These are phyloP conservation scores for Mucor velutinosus DNA, from an alignment of 371 early-diverging fungal genomes.

Conservation along the genomic window DNA sequence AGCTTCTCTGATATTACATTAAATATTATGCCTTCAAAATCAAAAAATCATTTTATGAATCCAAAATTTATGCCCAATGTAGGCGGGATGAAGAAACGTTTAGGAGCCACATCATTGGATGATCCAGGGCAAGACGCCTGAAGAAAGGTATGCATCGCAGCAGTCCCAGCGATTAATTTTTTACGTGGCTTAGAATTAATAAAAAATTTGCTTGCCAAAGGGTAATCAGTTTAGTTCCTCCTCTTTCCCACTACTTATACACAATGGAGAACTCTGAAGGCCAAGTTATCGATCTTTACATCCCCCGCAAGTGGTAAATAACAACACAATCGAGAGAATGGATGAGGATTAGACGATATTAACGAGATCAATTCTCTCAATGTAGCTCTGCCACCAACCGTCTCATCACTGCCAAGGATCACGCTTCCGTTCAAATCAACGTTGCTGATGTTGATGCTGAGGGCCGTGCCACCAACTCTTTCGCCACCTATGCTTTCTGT, in stretches of 20 bases:
- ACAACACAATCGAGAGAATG: background rate
- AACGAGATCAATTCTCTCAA: background rate
- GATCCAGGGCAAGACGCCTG: background rate
- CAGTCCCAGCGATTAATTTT: conserved; percentile 4
- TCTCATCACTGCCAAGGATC: conserved; percentile 81
- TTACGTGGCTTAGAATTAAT: conserved; percentile 24
- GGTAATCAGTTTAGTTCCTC: conserved; percentile 13
- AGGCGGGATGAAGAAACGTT: background rate
- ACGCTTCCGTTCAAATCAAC: conserved; percentile 98
- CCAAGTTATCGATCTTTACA: conserved; percentile 88
- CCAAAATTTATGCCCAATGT: background rate
- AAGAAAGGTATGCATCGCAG: background rate
- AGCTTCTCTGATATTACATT: background rate
- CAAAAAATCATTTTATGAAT: background rate
- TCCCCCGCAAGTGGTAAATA: conserved; percentile 92
- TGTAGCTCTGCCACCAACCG: conserved; percentile 57
- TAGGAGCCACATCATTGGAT: background rate
- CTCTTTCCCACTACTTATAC: conserved; percentile 30
- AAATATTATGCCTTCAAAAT: background rate
- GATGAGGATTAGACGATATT: background rate
- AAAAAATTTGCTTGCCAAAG: conserved; percentile 24
- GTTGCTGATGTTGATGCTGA: conserved; percentile 91
- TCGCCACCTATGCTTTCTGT: conserved; percentile 90
- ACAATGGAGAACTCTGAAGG: conserved; percentile 75
- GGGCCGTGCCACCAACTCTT: conserved; percentile 79